phyloP scores from a whole-genome alignment of 345 rosid species.

The Lepidium didymum region DNA sequence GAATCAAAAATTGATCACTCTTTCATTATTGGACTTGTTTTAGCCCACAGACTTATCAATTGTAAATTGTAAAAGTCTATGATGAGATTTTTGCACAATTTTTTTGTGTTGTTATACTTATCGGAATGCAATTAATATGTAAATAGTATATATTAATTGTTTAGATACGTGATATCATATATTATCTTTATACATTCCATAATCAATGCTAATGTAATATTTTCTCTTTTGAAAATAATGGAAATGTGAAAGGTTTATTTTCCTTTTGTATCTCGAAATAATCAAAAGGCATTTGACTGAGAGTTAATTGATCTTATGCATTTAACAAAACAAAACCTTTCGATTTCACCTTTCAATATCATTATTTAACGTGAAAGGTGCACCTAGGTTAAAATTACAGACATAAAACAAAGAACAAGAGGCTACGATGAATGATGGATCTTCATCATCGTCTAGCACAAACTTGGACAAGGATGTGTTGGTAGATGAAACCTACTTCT shows the following conservation, averaged over 20 bases:
- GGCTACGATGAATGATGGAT: slow-evolving; percentile 8
- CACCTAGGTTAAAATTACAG: too few relatives aligned
- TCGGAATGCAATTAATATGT: not conserved
- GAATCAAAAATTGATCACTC: slow-evolving; percentile 51
- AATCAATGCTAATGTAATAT: not conserved
- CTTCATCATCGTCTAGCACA: too few relatives aligned
- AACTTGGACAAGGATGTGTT: too few relatives aligned
- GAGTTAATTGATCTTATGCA: not conserved
- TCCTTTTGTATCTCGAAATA: not conserved
- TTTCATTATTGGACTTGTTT: slow-evolving; percentile 42
- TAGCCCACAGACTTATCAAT: slow-evolving; percentile 39
- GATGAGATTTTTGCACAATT: not conserved
- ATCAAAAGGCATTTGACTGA: slow-evolving; percentile 11
- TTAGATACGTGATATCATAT: not conserved
- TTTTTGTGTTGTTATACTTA: not conserved
- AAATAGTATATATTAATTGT: not conserved
- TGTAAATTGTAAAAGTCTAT: slow-evolving; percentile 4
- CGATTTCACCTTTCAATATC: not conserved
- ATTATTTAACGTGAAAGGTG: not conserved
- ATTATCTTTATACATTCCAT: not conserved
- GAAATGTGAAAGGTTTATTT: not conserved
- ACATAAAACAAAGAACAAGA: not conserved
- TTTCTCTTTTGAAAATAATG: not conserved
- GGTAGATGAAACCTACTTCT: too few relatives aligned
- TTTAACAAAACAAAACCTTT: not conserved